Conservation (phyloP, 208 protist species). For the Naegleria fowleri region DNA sequence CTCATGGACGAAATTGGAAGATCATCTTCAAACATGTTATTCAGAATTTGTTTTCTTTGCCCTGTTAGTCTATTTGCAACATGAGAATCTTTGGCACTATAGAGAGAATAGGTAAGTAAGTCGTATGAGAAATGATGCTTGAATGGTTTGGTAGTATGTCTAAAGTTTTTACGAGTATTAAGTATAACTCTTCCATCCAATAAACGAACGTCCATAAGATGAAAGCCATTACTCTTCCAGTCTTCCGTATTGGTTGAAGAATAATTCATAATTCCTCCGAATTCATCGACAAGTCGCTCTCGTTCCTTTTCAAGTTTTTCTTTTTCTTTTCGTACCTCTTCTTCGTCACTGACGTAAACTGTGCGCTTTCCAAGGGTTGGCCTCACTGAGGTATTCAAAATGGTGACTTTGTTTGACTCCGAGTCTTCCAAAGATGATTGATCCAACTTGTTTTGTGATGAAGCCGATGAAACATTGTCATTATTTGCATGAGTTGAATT, state of each 20-base stretch:
- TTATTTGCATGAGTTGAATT: background rate
- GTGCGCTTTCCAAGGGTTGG: background rate
- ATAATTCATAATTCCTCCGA: conserved; percentile 14
- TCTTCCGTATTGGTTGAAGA: background rate
- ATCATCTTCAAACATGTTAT: background rate
- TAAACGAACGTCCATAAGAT: background rate
- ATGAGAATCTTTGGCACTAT: background rate
- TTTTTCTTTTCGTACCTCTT: background rate
- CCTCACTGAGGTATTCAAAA: background rate
- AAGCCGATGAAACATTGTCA: background rate
- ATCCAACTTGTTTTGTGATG: background rate
- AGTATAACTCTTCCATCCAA: background rate
- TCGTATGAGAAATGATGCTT: background rate
- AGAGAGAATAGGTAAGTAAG: background rate
- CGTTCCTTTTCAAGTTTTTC: conserved; percentile 1
- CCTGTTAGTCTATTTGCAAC: background rate
- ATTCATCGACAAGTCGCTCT: background rate
- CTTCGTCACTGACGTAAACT: background rate
- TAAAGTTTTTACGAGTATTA: conserved; percentile 17
- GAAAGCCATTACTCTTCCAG: conserved; percentile 24
- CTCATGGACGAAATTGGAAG: background rate
- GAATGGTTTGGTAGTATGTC: background rate
- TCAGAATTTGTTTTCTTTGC: background rate
- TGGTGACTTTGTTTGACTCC: background rate
- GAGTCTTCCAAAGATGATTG: background rate